Evolutionary conservation across 306 rosid genomes (phyloP).

Genomic region (Macrotyloma uniflorum): DNA sequence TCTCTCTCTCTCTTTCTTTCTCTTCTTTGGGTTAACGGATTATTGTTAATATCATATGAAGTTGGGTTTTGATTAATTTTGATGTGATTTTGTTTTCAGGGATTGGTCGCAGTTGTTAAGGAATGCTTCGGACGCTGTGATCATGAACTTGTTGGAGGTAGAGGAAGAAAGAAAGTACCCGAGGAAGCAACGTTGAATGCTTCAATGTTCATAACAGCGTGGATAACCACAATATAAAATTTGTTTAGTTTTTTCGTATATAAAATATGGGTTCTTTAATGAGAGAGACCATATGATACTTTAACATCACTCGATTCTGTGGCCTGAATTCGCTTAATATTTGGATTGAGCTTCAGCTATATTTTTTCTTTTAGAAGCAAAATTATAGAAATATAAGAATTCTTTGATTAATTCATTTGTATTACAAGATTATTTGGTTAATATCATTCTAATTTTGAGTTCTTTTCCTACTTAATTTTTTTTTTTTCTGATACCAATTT

Average conservation of each 20-base stretch:
- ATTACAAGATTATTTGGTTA: neutral
- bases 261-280: slow-evolving; percentile 18
- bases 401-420: neutral
- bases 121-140: slow-evolving; percentile 52
- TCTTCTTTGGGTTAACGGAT: neutral
- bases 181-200: slow-evolving; percentile 26
- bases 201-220: neutral
- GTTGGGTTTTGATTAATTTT: slow-evolving; percentile 4
- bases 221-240: slow-evolving; percentile 1
- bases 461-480: neutral
- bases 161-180: slow-evolving; percentile 39
- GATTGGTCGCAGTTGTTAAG: slow-evolving; percentile 53
- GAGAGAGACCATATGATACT: slow-evolving; percentile 22
- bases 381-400: neutral
- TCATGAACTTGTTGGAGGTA: slow-evolving; percentile 50
- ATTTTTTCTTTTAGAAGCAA: neutral
- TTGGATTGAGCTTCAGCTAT: slow-evolving; percentile 8
- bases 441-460: neutral
- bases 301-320: slow-evolving; percentile 35
- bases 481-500: neutral
- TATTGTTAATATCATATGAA: neutral
- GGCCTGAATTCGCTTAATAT: slow-evolving; percentile 40
- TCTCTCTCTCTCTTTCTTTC: no score
- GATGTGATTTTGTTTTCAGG: slow-evolving; percentile 27
- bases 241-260: slow-evolving; percentile 13